Percentiles rank a stretch among this genome's conserved stretches.
These are phyloP conservation scores for Prunus campanulata DNA, from an alignment of 306 rosid genomes.

Conservation along the genomic window DNA sequence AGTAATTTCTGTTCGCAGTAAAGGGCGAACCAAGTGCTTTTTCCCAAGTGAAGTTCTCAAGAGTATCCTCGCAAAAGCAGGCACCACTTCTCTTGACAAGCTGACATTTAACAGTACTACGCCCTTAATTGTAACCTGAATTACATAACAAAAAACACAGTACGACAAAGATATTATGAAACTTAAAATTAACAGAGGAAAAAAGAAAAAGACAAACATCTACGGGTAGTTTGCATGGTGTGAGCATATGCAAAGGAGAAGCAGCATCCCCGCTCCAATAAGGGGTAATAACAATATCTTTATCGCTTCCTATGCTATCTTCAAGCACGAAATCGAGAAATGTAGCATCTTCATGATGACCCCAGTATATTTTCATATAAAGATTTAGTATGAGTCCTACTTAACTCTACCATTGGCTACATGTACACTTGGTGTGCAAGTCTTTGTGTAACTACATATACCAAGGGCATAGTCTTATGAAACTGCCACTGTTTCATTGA, in stretches of 20 bases:
- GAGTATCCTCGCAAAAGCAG: constrained; percentile 89
- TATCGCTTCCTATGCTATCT: neutral
- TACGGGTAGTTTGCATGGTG: neutral
- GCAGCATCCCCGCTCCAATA: neutral
- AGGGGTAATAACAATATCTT: neutral
- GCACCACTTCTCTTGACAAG: constrained; percentile 89
- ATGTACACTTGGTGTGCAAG: neutral
- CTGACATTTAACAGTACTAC: constrained; percentile 72
- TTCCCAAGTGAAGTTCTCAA: constrained; percentile 88
- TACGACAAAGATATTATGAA: neutral
- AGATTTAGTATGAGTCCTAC: neutral
- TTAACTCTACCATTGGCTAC: neutral
- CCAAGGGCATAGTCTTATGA: neutral
- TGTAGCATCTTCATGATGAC: neutral
- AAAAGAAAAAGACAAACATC: constrained; percentile 6
- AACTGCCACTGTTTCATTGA: neutral
- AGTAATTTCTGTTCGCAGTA: constrained; percentile 77
- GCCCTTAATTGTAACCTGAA: constrained; percentile 74
- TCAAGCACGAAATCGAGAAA: neutral
- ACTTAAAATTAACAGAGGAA: neutral
- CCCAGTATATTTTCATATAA: neutral
- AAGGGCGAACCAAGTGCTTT: constrained; percentile 88
- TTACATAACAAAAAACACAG: neutral
- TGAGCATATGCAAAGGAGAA: neutral
- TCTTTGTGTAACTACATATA: neutral